Conservation (phyloP, 805 yeast genomes). For the Diddensiella caesifluorescens region DNA sequence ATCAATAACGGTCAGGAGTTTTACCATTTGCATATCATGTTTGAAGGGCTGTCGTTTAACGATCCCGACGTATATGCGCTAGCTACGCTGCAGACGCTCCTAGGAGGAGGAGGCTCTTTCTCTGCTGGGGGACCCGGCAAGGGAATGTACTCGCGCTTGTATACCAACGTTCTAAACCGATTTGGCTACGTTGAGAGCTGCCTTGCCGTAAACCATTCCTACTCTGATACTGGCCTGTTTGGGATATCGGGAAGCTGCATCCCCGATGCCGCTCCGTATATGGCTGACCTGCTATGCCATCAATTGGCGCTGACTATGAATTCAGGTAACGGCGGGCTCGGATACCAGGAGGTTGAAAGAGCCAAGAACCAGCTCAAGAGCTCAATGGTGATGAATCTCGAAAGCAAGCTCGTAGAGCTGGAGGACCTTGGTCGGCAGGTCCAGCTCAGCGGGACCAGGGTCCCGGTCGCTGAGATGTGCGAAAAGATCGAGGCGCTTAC, state of each 20-base stretch:
- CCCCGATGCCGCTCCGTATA: slow-evolving; percentile 79
- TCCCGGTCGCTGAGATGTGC: slow-evolving; percentile 79
- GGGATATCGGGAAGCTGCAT: slow-evolving; percentile 82
- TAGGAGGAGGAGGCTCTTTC: slow-evolving; percentile 97
- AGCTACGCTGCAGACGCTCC: slow-evolving; percentile 80
- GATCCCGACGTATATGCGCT: slow-evolving; percentile 86
- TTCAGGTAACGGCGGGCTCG: slow-evolving; percentile 55
- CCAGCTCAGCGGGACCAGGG: slow-evolving; percentile 70
- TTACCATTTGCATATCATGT: slow-evolving; percentile 79
- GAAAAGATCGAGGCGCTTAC: slow-evolving; percentile 63
- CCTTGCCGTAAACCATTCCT: slow-evolving; percentile 81
- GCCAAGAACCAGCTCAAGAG: slow-evolving; percentile 91
- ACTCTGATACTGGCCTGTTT: slow-evolving; percentile 84
- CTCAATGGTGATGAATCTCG: slow-evolving; percentile 86
- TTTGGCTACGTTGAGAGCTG: slow-evolving; percentile 89
- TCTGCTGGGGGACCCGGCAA: slow-evolving; percentile 99
- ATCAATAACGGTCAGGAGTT: slow-evolving; percentile 39
- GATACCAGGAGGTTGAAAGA: slow-evolving; percentile 68
- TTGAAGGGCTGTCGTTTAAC: slow-evolving; percentile 78
- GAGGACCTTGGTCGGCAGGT: slow-evolving; percentile 96
- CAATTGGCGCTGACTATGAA: slow-evolving; percentile 52
- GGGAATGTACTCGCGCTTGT: slow-evolving; percentile 94
- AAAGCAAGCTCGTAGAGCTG: slow-evolving; percentile 85
- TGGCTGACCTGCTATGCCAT: slow-evolving; percentile 70
- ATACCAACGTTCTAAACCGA: slow-evolving; percentile 85